Evolutionary conservation across 345 rosid genomes (phyloP).

Genomic region (Sonneratia caseolaris): DNA sequence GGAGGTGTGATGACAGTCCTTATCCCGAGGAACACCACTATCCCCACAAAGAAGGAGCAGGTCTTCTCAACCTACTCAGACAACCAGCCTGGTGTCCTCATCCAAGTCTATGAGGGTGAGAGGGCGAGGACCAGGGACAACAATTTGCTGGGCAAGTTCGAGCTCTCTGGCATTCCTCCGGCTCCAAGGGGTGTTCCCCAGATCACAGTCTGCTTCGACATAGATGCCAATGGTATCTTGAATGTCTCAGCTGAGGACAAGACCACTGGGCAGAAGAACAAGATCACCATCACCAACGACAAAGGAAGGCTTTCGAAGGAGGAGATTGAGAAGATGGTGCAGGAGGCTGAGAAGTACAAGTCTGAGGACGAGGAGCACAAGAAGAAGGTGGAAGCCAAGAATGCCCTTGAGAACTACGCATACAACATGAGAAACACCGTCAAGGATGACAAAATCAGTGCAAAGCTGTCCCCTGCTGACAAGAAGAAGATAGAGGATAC

Average conservation of each 20-base stretch:
- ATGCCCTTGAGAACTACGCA: slow-evolving; percentile 12
- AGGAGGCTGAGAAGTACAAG: slow-evolving; percentile 20
- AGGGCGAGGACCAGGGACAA: slow-evolving; percentile 23
- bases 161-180: slow-evolving; percentile 27
- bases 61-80: slow-evolving; percentile 22
- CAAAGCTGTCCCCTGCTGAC: slow-evolving; percentile 16
- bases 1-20: slow-evolving; percentile 15
- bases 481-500: slow-evolving; percentile 26
- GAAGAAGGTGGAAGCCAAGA: slow-evolving; percentile 16
- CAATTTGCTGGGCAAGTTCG: slow-evolving; percentile 25
- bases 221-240: slow-evolving; percentile 14
- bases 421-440: slow-evolving; percentile 18
- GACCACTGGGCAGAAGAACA: too few relatives aligned
- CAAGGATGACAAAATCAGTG: slow-evolving; percentile 20
- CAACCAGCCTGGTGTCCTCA: slow-evolving; percentile 24
- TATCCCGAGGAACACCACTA: slow-evolving; percentile 16
- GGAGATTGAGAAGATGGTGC: slow-evolving; percentile 18
- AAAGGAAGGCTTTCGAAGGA: slow-evolving; percentile 13
- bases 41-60: slow-evolving; percentile 23
- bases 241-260: too few relatives aligned
- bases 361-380: slow-evolving; percentile 16
- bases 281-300: too few relatives aligned
- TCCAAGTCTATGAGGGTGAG: slow-evolving; percentile 26
- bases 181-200: slow-evolving; percentile 21
- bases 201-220: slow-evolving; percentile 19